These are phyloP conservation scores for Bimuria novae-zelandiae DNA, from an alignment of 2,329 filamentous ascomycete species.

Conservation along the genomic window DNA sequence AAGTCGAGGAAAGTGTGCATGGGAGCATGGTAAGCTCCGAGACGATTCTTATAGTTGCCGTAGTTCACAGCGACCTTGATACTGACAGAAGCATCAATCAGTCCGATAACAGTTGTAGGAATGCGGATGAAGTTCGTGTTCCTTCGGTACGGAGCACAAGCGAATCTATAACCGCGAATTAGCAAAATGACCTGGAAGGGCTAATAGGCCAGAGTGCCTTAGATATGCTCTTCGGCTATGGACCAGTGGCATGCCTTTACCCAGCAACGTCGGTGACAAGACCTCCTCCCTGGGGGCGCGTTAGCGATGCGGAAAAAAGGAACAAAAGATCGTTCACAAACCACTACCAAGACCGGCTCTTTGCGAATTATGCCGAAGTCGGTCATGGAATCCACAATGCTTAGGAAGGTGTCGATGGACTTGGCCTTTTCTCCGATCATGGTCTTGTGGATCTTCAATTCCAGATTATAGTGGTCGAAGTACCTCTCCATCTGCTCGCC, in stretches of 20 bases:
- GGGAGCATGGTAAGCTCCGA: slow-evolving; percentile 74
- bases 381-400: slow-evolving; percentile 74
- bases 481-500: slow-evolving; percentile 68
- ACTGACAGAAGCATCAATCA: slow-evolving; percentile 75
- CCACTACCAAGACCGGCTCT: slow-evolving; percentile 47
- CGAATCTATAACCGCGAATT: slow-evolving; percentile 44
- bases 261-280: slow-evolving; percentile 76
- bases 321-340: slow-evolving; percentile 20
- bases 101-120: slow-evolving; percentile 74
- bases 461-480: slow-evolving; percentile 66
- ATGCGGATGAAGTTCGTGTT: slow-evolving; percentile 76
- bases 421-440: slow-evolving; percentile 78
- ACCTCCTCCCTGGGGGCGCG: slow-evolving; percentile 57
- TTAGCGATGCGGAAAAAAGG: background rate
- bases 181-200: slow-evolving; percentile 21
- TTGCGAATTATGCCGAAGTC: slow-evolving; percentile 73
- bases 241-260: slow-evolving; percentile 53
- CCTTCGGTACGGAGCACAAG: slow-evolving; percentile 72
- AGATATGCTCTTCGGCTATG: slow-evolving; percentile 50
- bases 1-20: slow-evolving; percentile 76
- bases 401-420: slow-evolving; percentile 70
- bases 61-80: slow-evolving; percentile 83
- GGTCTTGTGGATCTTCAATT: slow-evolving; percentile 70
- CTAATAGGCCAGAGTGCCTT: slow-evolving; percentile 55
- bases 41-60: slow-evolving; percentile 74